Evolutionary conservation across 75 land plant genomes (phyloP), one percentile per base, ranked within the genome.

Genomic region (Pinus tabuliformis): DNA sequence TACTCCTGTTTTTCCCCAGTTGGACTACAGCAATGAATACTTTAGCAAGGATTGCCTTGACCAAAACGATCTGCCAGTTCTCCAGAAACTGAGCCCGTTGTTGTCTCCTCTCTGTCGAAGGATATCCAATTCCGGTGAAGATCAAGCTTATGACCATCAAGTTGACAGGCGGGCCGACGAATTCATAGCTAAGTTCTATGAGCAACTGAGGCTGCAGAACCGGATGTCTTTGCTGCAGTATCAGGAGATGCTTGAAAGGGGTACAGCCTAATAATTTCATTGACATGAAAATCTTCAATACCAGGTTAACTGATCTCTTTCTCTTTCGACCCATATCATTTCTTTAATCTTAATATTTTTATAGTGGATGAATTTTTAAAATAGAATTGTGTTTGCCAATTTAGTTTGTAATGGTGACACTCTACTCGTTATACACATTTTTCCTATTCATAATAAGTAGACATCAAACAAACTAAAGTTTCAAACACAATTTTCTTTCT

Each of bases 161-260:
- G 81, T 82, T 15, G 90, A 81, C 24, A 59, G 80, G 24, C 78
- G 80, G 28, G 90, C 87, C 1, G 92, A 90, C 56, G 88, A 83
- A 74, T 90, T 90, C 75, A 90, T 90, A 5, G 78, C 60, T 28
- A 86, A 81, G 76, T 90, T 90, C 72, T 82, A 90, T 73, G 85
- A 81, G 58, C 82, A 88, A 52, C 75, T 88, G 56, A 59, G 78
- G 71, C 26, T 17, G 59, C 88, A 90, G 81, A 77, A 76, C 73
- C 77, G 28, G 45, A n/a, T 22, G 36, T 36, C 61, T 39, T 22
- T 72, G 68, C 18, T 30, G 49, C 66, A 75, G 6, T 75, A 75
- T 24, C 76, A 75, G 39, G 76, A 75, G 68, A 75, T 75, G 76
- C 68, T 75, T 36, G 76, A 21, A 20, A 75, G 76, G 49, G 76